Base-by-base conservation (phyloP, 148 eudicot species). In the Rheum nobile region DNA sequence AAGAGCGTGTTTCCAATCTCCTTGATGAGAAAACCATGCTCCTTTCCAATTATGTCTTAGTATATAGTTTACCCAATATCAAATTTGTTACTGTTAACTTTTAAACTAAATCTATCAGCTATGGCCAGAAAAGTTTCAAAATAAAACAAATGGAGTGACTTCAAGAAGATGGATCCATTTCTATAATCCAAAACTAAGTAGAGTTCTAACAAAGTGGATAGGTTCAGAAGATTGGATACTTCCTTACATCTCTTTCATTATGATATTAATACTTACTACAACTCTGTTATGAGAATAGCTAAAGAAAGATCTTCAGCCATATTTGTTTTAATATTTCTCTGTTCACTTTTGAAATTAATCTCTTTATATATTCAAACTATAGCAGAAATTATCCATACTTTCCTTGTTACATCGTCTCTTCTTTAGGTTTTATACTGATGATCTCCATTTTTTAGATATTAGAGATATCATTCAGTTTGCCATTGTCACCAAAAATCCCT, bases 61-160 rank as follows among this genome's bases (percentile, higher is more conserved):
- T 32, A 65, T 65, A 65, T 31, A 65, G 2, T 34, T 65, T 31
- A 63, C 39, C 70, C 70, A 32, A 32, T 34, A 65, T 59, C 17
- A 12, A 28, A 28, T 3, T 34, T 65, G 4, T 6, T 31, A 65
- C 14, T 12, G 17, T 14, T 65, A 65, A 65, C 39, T 65, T 63
- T 32, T 14, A 65, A 31, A 65, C 28, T 17, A 37, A n/a, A 37
- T 69, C 43, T 75, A 73, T 78, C 86, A 95, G 98, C 63, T 95
- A 57, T 91, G 98, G 97, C 98, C 98, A 71, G 87, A 89, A 82
- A 94, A 94, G 76, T 94, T 94, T 80, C 98, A 94, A 84, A 94
- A 94, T 76, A 94, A 94, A 82, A 94, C 98, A 75, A 94, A 94
- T 78, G 98, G 98, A 72, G 98, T 94, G 69, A 94, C 98, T 26